phyloP scores from a whole-genome alignment of 2,329 filamentous ascomycete species.

The Talaromyces sp. region DNA sequence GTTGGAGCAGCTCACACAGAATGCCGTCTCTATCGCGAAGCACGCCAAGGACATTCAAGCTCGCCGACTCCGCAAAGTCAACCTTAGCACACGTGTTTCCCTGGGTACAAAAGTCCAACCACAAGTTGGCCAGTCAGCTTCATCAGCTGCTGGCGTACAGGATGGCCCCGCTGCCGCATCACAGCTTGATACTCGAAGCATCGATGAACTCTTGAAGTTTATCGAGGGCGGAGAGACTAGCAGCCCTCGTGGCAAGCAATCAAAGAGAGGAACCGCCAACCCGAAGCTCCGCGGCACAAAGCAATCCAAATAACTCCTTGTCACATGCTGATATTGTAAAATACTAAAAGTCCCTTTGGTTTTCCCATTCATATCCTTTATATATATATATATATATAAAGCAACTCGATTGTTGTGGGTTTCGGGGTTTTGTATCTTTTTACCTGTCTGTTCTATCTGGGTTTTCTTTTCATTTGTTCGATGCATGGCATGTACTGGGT shows the following conservation, averaged over 20 bases:
- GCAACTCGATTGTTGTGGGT: neutral
- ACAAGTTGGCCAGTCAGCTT: slow-evolving; percentile 58
- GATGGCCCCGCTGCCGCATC: slow-evolving; percentile 38
- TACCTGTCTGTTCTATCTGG: slow-evolving; percentile 9
- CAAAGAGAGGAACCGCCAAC: slow-evolving; percentile 44
- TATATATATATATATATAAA: neutral
- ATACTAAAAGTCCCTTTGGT: slow-evolving; percentile 14
- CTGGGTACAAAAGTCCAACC: slow-evolving; percentile 61
- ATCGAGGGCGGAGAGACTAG: slow-evolving; percentile 69
- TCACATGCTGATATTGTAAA: slow-evolving; percentile 6
- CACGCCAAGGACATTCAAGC: slow-evolving; percentile 83
- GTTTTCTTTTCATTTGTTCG: slow-evolving; percentile 6
- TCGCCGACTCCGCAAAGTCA: slow-evolving; percentile 68
- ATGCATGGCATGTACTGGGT: slow-evolving; percentile 20
- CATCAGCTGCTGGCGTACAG: slow-evolving; percentile 46
- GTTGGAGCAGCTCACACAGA: slow-evolving; percentile 94
- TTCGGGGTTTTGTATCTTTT: neutral
- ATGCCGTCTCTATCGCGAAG: slow-evolving; percentile 90
- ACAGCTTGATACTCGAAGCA: slow-evolving; percentile 70
- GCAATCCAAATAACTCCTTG: slow-evolving; percentile 28
- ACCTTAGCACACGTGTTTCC: slow-evolving; percentile 61
- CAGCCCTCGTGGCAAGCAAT: slow-evolving; percentile 42
- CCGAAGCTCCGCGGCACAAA: slow-evolving; percentile 45
- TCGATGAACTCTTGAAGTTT: slow-evolving; percentile 90
- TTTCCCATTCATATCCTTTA: neutral